phyloP scores from a whole-genome alignment of 1,284 basidiomycete genomes.

The Ceraceosorus bombacis region DNA sequence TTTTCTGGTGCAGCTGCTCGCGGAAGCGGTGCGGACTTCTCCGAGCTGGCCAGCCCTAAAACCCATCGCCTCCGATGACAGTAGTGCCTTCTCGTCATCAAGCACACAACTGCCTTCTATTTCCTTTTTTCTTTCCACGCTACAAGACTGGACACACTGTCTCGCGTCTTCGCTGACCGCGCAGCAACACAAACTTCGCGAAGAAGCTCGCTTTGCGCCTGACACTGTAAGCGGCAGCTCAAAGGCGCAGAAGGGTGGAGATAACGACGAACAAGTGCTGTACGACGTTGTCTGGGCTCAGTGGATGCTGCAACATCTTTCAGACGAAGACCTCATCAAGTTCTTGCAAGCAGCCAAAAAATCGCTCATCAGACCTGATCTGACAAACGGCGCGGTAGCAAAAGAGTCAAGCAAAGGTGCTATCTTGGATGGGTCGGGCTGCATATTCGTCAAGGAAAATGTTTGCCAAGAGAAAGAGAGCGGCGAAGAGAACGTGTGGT shows the following conservation, averaged over 20 bases:
- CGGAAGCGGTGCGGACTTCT: slow-evolving; percentile 33
- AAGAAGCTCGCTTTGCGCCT: slow-evolving; percentile 13
- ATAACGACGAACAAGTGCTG: slow-evolving; percentile 21
- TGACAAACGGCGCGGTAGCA: neutral
- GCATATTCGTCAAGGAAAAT: slow-evolving; percentile 47
- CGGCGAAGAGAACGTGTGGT: slow-evolving; percentile 41
- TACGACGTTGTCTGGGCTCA: slow-evolving; percentile 46
- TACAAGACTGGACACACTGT: slow-evolving; percentile 28
- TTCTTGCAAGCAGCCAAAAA: slow-evolving; percentile 35
- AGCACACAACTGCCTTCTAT: slow-evolving; percentile 39
- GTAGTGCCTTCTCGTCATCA: slow-evolving; percentile 41
- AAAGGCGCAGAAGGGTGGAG: slow-evolving; percentile 9
- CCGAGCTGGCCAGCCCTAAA: slow-evolving; percentile 27
- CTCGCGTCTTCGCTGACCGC: neutral
- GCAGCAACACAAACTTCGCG: slow-evolving; percentile 7
- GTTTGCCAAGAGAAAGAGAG: slow-evolving; percentile 40
- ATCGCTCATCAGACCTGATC: slow-evolving; percentile 17
- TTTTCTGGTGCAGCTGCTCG: slow-evolving; percentile 23
- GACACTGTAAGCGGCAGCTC: slow-evolving; percentile 9
- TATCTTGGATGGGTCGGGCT: slow-evolving; percentile 17
- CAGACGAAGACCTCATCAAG: slow-evolving; percentile 38
- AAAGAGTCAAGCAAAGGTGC: neutral
- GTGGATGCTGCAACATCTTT: slow-evolving; percentile 47
- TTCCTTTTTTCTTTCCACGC: slow-evolving; percentile 15
- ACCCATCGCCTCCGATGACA: slow-evolving; percentile 16